Base-by-base conservation (phyloP, 345 rosid genomes). In the Linum usitatissimum region DNA sequence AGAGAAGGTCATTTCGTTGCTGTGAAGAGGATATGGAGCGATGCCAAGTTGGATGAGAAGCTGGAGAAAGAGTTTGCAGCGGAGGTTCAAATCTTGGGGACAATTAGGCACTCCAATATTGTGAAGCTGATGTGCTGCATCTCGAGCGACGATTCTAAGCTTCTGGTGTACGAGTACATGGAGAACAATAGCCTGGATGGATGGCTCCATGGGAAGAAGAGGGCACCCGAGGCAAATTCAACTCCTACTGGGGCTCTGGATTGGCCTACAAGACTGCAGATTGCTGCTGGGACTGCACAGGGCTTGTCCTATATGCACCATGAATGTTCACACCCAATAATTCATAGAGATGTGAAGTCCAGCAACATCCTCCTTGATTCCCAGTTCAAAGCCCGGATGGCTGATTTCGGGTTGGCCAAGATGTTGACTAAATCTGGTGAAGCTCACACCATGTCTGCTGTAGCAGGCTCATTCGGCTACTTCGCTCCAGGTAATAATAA, bases 251-350 rank as follows among this genome's bases (percentile, higher is more conserved):
- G 42, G 28, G 63, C 30, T 51, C 64, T 93, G 71, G 74, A 65
- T 55, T 90, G 99, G 97, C 76, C 84, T 18, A 80, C 70, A 3
- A 80, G 97, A 76, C 72, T 92, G 78, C 82, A 76, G 74, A 79
- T 89, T 57, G 98, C 96, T 17, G 57, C 74, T 2, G 98, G 96
- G 64, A 88, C 96, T 51, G 99, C 97, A 3, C 84, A 76, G 67
- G 97, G 97, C 21, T 81, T 93, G 60, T 79, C 84, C 69, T 85
- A 92, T 55, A 92, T 92, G 96, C 98, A 92, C 78, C 95, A 84
- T 28, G 89, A 80, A 38, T 89, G 89, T 55, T 70, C 79, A 40
- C 86, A 87, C 0, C 85, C 90, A 2, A 84, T 92, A 61, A 78
- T 89, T 55, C 98, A 92, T 61, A 80, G 98, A 9, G 98, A 92